phyloP scores from a whole-genome alignment of 2,329 filamentous ascomycete species.

The Botryosphaeria dothidea region DNA sequence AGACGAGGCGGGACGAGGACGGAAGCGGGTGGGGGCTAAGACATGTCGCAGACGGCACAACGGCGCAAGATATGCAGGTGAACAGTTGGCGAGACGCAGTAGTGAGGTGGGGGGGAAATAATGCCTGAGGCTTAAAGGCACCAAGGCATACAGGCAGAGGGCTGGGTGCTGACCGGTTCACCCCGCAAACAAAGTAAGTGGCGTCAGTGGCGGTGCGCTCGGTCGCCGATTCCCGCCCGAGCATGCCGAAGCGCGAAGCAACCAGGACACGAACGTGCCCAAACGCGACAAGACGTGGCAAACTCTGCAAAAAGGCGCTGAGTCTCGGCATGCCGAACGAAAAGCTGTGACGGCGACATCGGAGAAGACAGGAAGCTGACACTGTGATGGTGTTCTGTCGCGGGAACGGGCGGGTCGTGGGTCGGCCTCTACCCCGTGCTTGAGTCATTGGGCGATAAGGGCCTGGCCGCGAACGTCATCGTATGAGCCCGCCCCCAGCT shows the following conservation, averaged over 20 bases:
- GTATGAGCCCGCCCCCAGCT: not conserved
- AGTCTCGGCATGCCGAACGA: not conserved
- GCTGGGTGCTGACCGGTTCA: not conserved
- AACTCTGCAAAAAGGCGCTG: not conserved
- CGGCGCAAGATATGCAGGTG: not conserved
- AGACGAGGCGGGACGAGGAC: not conserved
- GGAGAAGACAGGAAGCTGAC: not conserved
- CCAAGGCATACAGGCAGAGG: not conserved
- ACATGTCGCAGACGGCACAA: not conserved
- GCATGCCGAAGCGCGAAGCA: not conserved
- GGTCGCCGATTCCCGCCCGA: not conserved
- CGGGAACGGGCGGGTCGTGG: not conserved
- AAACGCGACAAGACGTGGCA: not conserved
- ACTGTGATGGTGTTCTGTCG: not conserved
- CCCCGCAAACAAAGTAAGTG: constrained; percentile 2
- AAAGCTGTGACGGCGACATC: not conserved
- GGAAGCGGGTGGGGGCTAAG: not conserved
- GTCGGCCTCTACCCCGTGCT: constrained; percentile 2
- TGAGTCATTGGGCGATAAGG: constrained; percentile 15
- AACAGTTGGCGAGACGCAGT: not conserved
- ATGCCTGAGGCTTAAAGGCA: not conserved
- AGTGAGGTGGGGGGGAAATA: not conserved
- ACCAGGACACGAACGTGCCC: not conserved
- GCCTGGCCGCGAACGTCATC: constrained; percentile 18
- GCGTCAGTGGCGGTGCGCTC: constrained; percentile 3